phyloP scores from a whole-genome alignment of 2,329 filamentous ascomycete genomes.

The Ascochyta pisi region DNA sequence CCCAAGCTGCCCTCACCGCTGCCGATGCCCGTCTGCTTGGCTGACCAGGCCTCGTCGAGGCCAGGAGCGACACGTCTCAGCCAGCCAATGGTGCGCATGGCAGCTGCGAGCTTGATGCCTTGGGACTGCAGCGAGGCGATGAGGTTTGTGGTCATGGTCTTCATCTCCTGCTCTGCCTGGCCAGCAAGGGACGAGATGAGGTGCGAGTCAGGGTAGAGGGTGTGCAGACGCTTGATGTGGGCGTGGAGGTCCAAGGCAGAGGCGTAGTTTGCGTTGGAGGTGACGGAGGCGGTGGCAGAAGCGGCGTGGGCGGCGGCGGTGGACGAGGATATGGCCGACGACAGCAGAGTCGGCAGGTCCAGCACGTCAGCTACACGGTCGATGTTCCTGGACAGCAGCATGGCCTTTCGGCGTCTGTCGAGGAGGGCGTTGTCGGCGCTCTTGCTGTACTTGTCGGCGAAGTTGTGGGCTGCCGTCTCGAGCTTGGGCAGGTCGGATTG shows the following conservation, averaged over 20 bases:
- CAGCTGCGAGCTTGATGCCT: constrained; percentile 84
- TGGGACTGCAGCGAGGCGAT: constrained; percentile 78
- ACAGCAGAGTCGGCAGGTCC: constrained; percentile 84
- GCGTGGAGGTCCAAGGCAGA: constrained; percentile 89
- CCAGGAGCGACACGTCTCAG: constrained; percentile 86
- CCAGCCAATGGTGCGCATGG: constrained; percentile 91
- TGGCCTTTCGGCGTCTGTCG: constrained; percentile 75
- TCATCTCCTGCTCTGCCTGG: constrained; percentile 87
- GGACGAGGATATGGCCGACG: constrained; percentile 72
- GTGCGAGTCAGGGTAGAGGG: constrained; percentile 79
- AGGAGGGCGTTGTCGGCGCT: constrained; percentile 70
- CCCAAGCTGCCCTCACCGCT: constrained; percentile 72
- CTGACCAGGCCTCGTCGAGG: constrained; percentile 60
- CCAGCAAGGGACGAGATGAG: constrained; percentile 74
- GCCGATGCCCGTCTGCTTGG: constrained; percentile 39
- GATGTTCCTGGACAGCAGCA: constrained; percentile 84
- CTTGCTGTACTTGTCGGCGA: constrained; percentile 84
- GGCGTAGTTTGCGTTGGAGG: constrained; percentile 74
- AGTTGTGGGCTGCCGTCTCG: constrained; percentile 78
- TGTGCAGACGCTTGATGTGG: constrained; percentile 87
- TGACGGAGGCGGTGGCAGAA: constrained; percentile 37
- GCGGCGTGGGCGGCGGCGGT: constrained; percentile 58
- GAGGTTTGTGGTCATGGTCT: constrained; percentile 84
- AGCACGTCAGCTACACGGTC: constrained; percentile 90
- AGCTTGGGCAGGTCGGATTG: constrained; percentile 77